phyloP scores from a whole-genome alignment of 495 filamentous ascomycete genomes.

The Neurospora sp. region DNA sequence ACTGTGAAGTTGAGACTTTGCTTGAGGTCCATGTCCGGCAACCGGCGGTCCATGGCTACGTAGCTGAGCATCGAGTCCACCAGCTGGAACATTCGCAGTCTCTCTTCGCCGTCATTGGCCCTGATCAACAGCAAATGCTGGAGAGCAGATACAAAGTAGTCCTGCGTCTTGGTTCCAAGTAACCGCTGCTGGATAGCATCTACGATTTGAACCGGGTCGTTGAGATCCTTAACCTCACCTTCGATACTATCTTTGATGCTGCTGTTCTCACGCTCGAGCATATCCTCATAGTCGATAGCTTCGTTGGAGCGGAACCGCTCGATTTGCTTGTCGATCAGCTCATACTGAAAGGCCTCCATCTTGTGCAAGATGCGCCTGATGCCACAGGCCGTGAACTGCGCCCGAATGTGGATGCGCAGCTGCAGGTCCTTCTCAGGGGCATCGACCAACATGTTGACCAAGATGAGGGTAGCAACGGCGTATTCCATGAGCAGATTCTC shows the following conservation, averaged over 20 bases:
- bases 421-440: conserved; percentile 82
- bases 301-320: conserved; percentile 89
- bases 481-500: conserved; percentile 99
- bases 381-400: conserved; percentile 92
- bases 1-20: conserved; percentile 96
- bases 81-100: conserved; percentile 92
- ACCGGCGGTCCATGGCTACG: conserved; percentile 92
- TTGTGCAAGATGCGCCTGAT: conserved; percentile 90
- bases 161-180: conserved; percentile 71
- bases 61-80: conserved; percentile 98
- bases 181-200: conserved; percentile 88
- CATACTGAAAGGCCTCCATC: conserved; percentile 98
- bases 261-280: conserved; percentile 81
- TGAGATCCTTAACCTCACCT: conserved; percentile 87
- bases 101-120: conserved; percentile 87
- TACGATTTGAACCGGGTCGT: conserved; percentile 83
- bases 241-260: conserved; percentile 86
- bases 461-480: conserved; percentile 84
- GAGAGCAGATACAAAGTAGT: conserved; percentile 92
- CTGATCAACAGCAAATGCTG: conserved; percentile 92
- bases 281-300: conserved; percentile 95
- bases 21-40: conserved; percentile 95
- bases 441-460: conserved; percentile 96
- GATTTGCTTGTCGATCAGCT: conserved; percentile 96
- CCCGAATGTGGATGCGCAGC: conserved; percentile 84